These are phyloP conservation scores for Xerocomus subilludens DNA, from an alignment of 1,284 basidiomycete genomes.

Conservation along the genomic window DNA sequence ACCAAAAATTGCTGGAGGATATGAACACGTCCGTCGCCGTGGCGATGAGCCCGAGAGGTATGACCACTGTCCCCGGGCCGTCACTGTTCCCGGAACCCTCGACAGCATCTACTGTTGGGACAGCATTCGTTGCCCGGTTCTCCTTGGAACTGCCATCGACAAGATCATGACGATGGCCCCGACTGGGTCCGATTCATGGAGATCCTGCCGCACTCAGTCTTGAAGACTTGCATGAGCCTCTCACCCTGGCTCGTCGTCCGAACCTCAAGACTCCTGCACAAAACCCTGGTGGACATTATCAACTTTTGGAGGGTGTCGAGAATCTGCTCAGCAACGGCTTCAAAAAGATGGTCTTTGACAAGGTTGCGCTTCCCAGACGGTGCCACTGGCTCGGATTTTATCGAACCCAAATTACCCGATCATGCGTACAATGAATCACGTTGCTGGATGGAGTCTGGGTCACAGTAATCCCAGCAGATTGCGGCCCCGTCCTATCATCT, in stretches of 20 bases:
- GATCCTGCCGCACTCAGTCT: slow-evolving; percentile 50
- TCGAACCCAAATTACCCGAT: slow-evolving; percentile 35
- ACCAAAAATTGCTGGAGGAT: too few relatives aligned
- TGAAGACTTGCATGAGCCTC: slow-evolving; percentile 49
- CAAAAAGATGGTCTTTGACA: slow-evolving; percentile 45
- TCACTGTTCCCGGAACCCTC: slow-evolving; percentile 49
- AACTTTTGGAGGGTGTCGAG: slow-evolving; percentile 47
- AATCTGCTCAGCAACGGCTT: slow-evolving; percentile 45
- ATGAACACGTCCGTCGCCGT: too few relatives aligned
- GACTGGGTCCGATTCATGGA: slow-evolving; percentile 47
- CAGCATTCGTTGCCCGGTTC: slow-evolving; percentile 49
- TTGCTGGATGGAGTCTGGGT: slow-evolving; percentile 44
- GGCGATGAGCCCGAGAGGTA: too few relatives aligned
- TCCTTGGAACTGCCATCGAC: slow-evolving; percentile 51
- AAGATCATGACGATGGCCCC: slow-evolving; percentile 48
- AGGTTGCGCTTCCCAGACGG: slow-evolving; percentile 40
- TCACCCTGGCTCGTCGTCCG: slow-evolving; percentile 48
- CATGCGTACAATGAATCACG: slow-evolving; percentile 36
- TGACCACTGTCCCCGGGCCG: too few relatives aligned
- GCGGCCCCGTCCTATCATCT: slow-evolving; percentile 42
- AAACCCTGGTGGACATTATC: slow-evolving; percentile 50
- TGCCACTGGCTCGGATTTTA: slow-evolving; percentile 26
- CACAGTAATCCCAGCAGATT: slow-evolving; percentile 34
- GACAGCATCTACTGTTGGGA: slow-evolving; percentile 49
- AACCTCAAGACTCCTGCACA: slow-evolving; percentile 46